Evolutionary conservation across 2,329 filamentous ascomycete species (phyloP).

Genomic region (Neobulgaria alba): DNA sequence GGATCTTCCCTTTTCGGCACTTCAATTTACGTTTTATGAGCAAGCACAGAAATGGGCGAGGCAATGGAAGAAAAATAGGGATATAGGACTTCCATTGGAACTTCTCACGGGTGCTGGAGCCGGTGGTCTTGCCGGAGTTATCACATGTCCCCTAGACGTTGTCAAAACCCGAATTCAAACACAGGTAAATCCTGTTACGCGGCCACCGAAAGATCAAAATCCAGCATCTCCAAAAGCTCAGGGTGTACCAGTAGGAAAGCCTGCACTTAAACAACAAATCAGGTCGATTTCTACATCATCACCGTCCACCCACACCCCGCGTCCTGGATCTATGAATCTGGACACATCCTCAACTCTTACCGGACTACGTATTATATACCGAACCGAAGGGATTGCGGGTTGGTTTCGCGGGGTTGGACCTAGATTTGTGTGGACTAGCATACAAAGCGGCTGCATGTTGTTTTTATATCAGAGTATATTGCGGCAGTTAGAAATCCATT

Average conservation of each 20-base stretch:
- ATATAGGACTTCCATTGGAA: constrained; percentile 80
- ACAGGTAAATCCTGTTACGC: constrained; percentile 53
- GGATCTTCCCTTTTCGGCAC: constrained; percentile 88
- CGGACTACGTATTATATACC: constrained; percentile 80
- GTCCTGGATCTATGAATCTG: constrained; percentile 69
- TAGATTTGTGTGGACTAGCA: constrained; percentile 90
- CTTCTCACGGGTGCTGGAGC: constrained; percentile 83
- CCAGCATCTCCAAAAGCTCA: constrained; percentile 16
- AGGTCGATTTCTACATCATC: constrained; percentile 83
- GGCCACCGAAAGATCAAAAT: constrained; percentile 19
- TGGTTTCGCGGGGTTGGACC: constrained; percentile 95
- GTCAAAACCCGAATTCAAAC: constrained; percentile 97
- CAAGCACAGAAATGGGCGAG: constrained; percentile 80
- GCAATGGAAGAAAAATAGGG: constrained; percentile 65
- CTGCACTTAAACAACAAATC: constrained; percentile 38
- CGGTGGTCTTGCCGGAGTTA: constrained; percentile 83
- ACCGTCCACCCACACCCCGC: constrained; percentile 72
- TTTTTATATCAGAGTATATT: constrained; percentile 88
- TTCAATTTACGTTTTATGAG: constrained; percentile 98
- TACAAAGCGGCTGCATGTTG: constrained; percentile 94
- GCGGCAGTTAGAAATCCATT: constrained; percentile 57
- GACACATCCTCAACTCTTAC: constrained; percentile 85
- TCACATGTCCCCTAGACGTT: constrained; percentile 93
- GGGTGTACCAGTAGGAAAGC: constrained; percentile 22
- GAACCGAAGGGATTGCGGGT: constrained; percentile 75